Percentiles rank a stretch among this genome's conserved stretches.
These are phyloP conservation scores for Phytophthora fragariae DNA, from an alignment of 352 stramenopile genomes.

Conservation along the genomic window DNA sequence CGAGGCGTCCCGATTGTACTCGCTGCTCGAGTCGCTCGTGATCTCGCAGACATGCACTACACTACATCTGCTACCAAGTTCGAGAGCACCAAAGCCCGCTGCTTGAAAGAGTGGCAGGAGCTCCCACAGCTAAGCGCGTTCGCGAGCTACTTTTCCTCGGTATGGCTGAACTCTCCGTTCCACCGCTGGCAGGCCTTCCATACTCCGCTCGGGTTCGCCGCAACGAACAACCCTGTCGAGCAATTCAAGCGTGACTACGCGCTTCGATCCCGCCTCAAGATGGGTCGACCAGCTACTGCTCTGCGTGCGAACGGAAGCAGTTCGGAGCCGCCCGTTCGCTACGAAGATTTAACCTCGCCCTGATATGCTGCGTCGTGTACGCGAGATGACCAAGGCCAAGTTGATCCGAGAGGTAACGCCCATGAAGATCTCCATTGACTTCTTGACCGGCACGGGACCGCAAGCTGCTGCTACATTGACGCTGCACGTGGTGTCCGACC, in stretches of 20 bases:
- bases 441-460: not conserved
- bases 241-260: slow-evolving; percentile 14
- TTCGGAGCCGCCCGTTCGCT: slow-evolving; percentile 1
- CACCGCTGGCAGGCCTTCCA: slow-evolving; percentile 6
- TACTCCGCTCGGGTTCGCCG: not conserved
- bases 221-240: slow-evolving; percentile 9
- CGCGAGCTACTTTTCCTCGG: not conserved
- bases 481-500: slow-evolving; percentile 1
- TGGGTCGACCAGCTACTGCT: slow-evolving; percentile 8
- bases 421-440: slow-evolving; percentile 8
- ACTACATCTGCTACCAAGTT: not conserved
- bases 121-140: not conserved
- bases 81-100: not conserved
- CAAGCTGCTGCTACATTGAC: not conserved
- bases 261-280: not conserved
- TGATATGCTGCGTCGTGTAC: slow-evolving; percentile 2
- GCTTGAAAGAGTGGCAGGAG: slow-evolving; percentile 1
- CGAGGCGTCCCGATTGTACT: not conserved
- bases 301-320: slow-evolving; percentile 1
- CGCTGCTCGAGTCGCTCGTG: not conserved
- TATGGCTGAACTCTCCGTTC: slow-evolving; percentile 3
- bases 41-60: slow-evolving; percentile 8
- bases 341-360: not conserved
- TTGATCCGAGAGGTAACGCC: not conserved
- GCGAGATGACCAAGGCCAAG: slow-evolving; percentile 2